Percentiles rank a stretch among this genome's conserved stretches.
These are phyloP conservation scores for Lenzites betulinus DNA, from an alignment of 768 basidiomycete genomes.

Conservation along the genomic window DNA sequence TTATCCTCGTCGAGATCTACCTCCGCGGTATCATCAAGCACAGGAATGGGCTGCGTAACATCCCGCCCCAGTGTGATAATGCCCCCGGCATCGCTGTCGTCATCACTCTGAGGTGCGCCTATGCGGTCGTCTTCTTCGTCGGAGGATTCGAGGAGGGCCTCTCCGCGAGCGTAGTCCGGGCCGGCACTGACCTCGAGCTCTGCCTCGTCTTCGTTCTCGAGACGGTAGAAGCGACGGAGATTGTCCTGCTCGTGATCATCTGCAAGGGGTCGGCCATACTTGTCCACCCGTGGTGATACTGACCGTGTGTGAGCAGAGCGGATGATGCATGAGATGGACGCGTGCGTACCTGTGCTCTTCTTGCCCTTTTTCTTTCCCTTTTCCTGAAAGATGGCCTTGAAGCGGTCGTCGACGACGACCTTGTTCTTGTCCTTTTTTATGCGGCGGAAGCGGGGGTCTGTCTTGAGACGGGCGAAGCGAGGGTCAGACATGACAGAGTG, in stretches of 20 bases:
- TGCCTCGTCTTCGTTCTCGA: conserved; percentile 50
- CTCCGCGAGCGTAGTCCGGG: conserved; percentile 87
- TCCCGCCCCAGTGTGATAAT: conserved; percentile 54
- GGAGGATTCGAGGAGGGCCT: conserved; percentile 84
- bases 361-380: conserved; percentile 43
- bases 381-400: conserved; percentile 73
- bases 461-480: conserved; percentile 83
- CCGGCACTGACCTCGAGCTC: conserved; percentile 28
- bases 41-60: conserved; percentile 43
- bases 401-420: conserved; percentile 89
- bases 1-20: conserved; percentile 82
- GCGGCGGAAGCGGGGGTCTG: conserved; percentile 91
- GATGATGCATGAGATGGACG: conserved; percentile 5
- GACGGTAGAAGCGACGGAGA: conserved; percentile 78
- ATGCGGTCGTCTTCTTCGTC: conserved; percentile 61
- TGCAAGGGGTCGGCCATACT: conserved; percentile 79
- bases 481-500: conserved; percentile 64
- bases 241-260: conserved; percentile 73
- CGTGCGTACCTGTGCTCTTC: conserved; percentile 26
- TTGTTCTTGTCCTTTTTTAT: conserved; percentile 80
- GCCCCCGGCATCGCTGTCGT: conserved; percentile 49
- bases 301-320: conserved; percentile 4
- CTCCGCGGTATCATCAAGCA: conserved; percentile 48
- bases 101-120: conserved; percentile 30
- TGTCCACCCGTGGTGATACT: conserved; percentile 71